phyloP scores from a whole-genome alignment of 148 eudicot species.

The Fagopyrum esculentum region DNA sequence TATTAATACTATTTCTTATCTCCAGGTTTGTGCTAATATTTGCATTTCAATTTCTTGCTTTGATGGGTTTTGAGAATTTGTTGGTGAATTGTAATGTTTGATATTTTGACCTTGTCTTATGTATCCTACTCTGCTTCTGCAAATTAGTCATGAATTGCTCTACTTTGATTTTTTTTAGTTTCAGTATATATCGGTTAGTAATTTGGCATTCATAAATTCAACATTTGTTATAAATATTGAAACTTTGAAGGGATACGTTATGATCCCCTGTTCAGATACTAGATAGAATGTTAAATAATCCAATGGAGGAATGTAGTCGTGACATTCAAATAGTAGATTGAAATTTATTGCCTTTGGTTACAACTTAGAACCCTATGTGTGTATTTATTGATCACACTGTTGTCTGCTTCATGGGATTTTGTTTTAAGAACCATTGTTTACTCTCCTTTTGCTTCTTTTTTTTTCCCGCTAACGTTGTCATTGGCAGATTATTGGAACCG shows the following conservation, averaged over 20 bases:
- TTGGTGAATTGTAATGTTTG: not conserved
- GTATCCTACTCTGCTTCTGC: not conserved
- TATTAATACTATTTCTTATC: slow-evolving; percentile 60
- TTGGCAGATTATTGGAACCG: slow-evolving; percentile 79
- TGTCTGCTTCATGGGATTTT: not conserved
- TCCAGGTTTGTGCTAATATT: slow-evolving; percentile 44
- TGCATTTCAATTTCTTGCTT: not conserved
- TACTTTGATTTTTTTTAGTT: not conserved
- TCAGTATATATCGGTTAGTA: not conserved
- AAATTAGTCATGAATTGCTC: not conserved
- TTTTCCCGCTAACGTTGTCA: not conserved
- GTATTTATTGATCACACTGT: not conserved
- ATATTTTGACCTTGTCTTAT: not conserved
- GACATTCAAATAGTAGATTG: not conserved
- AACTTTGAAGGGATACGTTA: no score
- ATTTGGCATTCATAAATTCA: not conserved
- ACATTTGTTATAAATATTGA: no score
- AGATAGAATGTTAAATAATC: not conserved
- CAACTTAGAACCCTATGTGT: not conserved
- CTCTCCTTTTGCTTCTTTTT: not conserved
- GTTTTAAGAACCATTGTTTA: not conserved
- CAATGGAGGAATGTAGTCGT: not conserved
- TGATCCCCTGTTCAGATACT: not conserved
- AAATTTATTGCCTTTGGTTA: not conserved
- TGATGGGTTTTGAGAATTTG: not conserved